Conservation (phyloP, 805 yeast genomes). For the Middelhovenomyces tepae region DNA sequence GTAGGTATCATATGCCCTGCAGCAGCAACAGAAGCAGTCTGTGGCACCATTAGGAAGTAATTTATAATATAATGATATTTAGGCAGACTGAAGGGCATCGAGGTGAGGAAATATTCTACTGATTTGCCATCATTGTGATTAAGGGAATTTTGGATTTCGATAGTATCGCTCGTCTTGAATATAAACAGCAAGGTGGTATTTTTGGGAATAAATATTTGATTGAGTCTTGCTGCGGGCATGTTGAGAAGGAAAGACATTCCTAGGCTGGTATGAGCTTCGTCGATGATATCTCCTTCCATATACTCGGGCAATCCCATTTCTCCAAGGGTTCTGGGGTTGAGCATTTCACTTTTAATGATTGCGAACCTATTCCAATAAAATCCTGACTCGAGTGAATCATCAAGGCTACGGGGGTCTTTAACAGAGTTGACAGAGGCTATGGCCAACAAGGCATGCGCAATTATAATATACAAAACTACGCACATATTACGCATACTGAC, state of each 20-base stretch:
- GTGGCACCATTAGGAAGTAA: constrained; percentile 14
- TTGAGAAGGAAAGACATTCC: constrained; percentile 1
- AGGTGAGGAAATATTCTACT: constrained; percentile 12
- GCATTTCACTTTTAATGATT: constrained; percentile 6
- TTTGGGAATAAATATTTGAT: constrained; percentile 11
- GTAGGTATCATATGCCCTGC: constrained; percentile 3
- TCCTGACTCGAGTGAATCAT: too few species aligned
- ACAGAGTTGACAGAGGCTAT: too few species aligned
- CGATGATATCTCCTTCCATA: too few species aligned
- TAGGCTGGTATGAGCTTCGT: too few species aligned
- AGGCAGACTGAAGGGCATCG: constrained; percentile 17
- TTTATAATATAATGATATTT: constrained; percentile 11
- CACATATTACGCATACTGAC: too few species aligned
- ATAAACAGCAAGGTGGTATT: constrained; percentile 13
- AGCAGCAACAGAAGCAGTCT: constrained; percentile 1
- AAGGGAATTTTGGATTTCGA: neutral
- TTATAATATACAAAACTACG: too few species aligned
- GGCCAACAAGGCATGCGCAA: too few species aligned
- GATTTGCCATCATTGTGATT: neutral
- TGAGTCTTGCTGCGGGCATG: neutral
- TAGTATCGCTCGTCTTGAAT: constrained; percentile 9
- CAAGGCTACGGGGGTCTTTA: too few species aligned
- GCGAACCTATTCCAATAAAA: too few species aligned
- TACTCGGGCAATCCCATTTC: constrained; percentile 6
- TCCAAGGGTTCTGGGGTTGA: constrained; percentile 8